Conservation (phyloP, 805 yeast species). For the Spathaspora sp. region DNA sequence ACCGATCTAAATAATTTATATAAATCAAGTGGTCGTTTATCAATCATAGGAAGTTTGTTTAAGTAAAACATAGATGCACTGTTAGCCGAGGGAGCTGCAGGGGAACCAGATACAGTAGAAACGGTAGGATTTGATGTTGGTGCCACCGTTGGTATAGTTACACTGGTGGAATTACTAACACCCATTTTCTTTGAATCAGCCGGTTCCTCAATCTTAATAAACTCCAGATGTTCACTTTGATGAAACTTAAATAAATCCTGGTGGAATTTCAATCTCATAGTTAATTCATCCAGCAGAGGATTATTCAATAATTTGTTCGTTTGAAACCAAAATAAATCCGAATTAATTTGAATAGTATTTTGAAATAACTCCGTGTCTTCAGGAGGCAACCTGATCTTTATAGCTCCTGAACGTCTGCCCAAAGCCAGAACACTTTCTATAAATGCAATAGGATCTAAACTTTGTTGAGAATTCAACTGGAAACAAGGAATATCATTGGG, state of each 20-base stretch:
- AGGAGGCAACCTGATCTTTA: conserved; percentile 66
- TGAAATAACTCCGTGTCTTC: conserved; percentile 14
- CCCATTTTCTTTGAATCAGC: not conserved
- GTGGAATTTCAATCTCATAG: conserved; percentile 46
- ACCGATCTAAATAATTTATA: conserved; percentile 58
- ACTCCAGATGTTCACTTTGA: conserved; percentile 8
- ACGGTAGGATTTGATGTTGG: not conserved
- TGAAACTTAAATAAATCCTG: conserved; percentile 43
- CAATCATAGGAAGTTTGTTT: conserved; percentile 59
- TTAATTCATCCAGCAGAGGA: conserved; percentile 39
- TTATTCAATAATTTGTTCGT: conserved; percentile 47
- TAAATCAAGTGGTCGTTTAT: conserved; percentile 62
- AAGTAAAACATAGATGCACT: conserved; percentile 11
- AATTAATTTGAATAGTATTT: conserved; percentile 29
- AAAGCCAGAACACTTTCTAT: conserved; percentile 46
- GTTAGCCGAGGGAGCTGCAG: not conserved
- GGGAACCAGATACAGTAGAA: not conserved
- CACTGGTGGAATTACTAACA: not conserved
- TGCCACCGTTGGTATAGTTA: not conserved
- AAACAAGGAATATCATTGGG: conserved; percentile 49
- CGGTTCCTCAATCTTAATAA: conserved; percentile 1
- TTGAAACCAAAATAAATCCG: conserved; percentile 50
- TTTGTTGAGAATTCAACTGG: conserved; percentile 49
- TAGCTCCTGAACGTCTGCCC: conserved; percentile 67
- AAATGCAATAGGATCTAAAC: conserved; percentile 59